Conservation (phyloP, 2,329 filamentous ascomycete genomes). For the Emmonsiellopsis sp. region DNA sequence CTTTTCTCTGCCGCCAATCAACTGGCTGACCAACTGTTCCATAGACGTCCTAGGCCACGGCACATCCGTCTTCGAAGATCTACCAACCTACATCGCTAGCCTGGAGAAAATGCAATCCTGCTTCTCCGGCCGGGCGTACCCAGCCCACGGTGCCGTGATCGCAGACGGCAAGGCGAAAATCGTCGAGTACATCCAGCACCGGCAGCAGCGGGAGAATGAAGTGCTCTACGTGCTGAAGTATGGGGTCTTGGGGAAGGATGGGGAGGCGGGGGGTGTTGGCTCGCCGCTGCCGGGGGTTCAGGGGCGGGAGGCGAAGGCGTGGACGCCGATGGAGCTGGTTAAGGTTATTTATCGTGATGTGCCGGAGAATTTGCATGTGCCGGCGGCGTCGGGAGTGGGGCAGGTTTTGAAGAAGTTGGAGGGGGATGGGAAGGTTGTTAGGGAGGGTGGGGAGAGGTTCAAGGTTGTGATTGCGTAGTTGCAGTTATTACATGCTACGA, state of each 20-base stretch:
- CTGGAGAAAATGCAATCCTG: constrained; percentile 59
- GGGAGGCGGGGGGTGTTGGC: constrained; percentile 15
- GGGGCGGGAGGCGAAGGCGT: constrained; percentile 25
- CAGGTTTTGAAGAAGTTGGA: constrained; percentile 74
- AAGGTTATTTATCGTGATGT: constrained; percentile 76
- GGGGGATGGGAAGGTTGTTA: constrained; percentile 56
- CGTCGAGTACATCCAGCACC: constrained; percentile 71
- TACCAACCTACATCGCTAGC: constrained; percentile 58
- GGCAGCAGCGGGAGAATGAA: constrained; percentile 69
- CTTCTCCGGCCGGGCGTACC: constrained; percentile 60
- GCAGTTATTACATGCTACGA: not conserved
- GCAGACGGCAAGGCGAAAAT: constrained; percentile 63
- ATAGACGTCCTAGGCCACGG: constrained; percentile 73
- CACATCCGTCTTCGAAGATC: constrained; percentile 74
- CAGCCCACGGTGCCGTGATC: constrained; percentile 75
- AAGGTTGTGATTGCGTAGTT: not conserved
- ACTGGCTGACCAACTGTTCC: not conserved
- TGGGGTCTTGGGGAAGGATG: constrained; percentile 17
- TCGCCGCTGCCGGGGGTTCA: constrained; percentile 7
- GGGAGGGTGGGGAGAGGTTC: not conserved
- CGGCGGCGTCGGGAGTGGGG: constrained; percentile 65
- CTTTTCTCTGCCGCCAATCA: not conserved
- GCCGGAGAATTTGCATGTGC: constrained; percentile 61
- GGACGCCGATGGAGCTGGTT: constrained; percentile 72
- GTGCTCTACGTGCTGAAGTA: constrained; percentile 55